Percentiles rank a stretch among this genome's conserved stretches.
Conservation (phyloP, 441 rosid genomes). For the Adansonia gregorii region DNA sequence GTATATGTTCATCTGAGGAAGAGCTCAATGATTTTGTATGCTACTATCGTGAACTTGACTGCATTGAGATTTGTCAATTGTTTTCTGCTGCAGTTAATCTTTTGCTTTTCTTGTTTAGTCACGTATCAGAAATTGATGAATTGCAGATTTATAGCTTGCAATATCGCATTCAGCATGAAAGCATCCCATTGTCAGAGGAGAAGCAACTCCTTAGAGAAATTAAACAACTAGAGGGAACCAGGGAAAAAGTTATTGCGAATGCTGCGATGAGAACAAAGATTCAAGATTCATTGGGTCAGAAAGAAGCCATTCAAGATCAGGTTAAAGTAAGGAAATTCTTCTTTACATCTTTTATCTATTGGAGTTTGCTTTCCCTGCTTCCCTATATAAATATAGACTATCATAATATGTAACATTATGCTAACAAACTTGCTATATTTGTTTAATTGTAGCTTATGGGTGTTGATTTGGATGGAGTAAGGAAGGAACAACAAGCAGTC, state of each 20-base stretch:
- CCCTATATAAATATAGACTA: neutral
- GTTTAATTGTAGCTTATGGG: conserved; percentile 62
- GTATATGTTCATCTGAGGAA: conserved; percentile 86
- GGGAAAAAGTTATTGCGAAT: conserved; percentile 89
- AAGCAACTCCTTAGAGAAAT: conserved; percentile 90
- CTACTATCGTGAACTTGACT: conserved; percentile 18
- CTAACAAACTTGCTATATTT: conserved; percentile 19
- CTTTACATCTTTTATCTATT: neutral
- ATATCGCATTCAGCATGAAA: conserved; percentile 89
- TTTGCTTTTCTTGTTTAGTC: conserved; percentile 13
- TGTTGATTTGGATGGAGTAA: conserved; percentile 70
- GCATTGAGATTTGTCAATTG: neutral
- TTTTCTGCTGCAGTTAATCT: conserved; percentile 18
- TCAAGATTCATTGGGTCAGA: conserved; percentile 89
- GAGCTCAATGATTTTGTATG: conserved; percentile 84
- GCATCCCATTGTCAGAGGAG: conserved; percentile 88
- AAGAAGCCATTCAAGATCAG: conserved; percentile 64
- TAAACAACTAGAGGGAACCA: conserved; percentile 90
- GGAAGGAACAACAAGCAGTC: conserved; percentile 63
- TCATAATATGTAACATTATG: neutral
- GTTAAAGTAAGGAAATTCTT: conserved; percentile 69
- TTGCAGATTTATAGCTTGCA: conserved; percentile 78
- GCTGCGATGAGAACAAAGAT: conserved; percentile 78
- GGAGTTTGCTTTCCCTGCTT: conserved; percentile 3
- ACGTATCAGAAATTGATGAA: conserved; percentile 31